These are phyloP conservation scores for Pezicula rhizophila DNA, from an alignment of 2,329 filamentous ascomycete genomes.

Conservation along the genomic window DNA sequence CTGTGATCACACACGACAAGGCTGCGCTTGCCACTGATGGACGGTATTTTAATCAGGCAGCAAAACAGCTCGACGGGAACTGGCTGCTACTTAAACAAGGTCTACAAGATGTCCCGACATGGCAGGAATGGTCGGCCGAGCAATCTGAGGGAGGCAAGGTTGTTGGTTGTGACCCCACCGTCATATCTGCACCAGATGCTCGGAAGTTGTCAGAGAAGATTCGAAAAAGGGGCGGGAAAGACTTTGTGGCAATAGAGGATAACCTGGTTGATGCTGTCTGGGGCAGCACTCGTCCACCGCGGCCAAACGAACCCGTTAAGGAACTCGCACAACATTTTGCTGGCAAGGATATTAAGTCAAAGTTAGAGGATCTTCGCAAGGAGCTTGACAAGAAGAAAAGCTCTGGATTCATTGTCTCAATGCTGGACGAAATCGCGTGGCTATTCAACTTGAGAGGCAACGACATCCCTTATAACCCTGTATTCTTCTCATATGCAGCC, in stretches of 20 bases:
- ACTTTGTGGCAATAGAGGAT: constrained; percentile 66
- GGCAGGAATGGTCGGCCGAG: constrained; percentile 92
- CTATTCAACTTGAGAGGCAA: constrained; percentile 94
- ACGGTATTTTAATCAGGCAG: constrained; percentile 95
- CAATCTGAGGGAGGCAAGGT: constrained; percentile 80
- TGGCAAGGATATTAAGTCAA: constrained; percentile 76
- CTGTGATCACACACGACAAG: constrained; percentile 78
- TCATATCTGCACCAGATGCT: constrained; percentile 69
- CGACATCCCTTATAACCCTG: constrained; percentile 96
- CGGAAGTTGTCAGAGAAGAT: constrained; percentile 80
- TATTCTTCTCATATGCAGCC: constrained; percentile 95
- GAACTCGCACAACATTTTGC: constrained; percentile 67
- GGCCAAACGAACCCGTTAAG: constrained; percentile 70
- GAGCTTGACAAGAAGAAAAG: constrained; percentile 87
- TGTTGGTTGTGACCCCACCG: constrained; percentile 84
- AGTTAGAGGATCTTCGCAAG: constrained; percentile 81
- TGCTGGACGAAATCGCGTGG: constrained; percentile 96
- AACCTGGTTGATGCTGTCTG: constrained; percentile 93
- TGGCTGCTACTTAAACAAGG: constrained; percentile 92
- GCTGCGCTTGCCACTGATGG: constrained; percentile 92
- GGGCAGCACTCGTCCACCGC: constrained; percentile 65
- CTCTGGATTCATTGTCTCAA: constrained; percentile 81
- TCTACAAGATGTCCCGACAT: constrained; percentile 87
- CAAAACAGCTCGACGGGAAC: constrained; percentile 83
- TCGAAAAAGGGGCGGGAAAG: constrained; percentile 75